These are phyloP conservation scores for Xylariaceae sp. DNA, from an alignment of 2,329 filamentous ascomycete genomes.

Conservation along the genomic window DNA sequence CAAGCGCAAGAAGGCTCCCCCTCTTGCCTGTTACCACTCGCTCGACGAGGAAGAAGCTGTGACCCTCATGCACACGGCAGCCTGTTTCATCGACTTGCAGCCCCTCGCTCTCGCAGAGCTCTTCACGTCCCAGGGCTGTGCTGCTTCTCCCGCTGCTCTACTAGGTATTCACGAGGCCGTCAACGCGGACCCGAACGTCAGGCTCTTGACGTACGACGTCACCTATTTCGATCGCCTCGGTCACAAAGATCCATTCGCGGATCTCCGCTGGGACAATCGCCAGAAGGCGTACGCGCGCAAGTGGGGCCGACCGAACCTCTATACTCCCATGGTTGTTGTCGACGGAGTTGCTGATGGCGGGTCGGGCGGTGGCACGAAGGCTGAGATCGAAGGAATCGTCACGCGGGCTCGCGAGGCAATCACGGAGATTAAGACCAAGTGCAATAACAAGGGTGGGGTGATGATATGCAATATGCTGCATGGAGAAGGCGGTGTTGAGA, in stretches of 20 bases:
- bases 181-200: constrained; percentile 28
- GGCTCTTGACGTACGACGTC: constrained; percentile 33
- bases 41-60: constrained; percentile 32
- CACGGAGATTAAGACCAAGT: too few relatives aligned
- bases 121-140: constrained; percentile 34
- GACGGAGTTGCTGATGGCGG: constrained; percentile 27
- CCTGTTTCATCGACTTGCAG: constrained; percentile 33
- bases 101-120: constrained; percentile 33
- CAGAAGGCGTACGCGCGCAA: constrained; percentile 32
- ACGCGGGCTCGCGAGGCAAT: too few relatives aligned
- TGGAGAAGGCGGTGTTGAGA: constrained; percentile 16
- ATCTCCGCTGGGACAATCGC: constrained; percentile 28
- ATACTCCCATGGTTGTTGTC: constrained; percentile 31
- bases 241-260: constrained; percentile 32
- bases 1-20: constrained; percentile 30
- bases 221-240: constrained; percentile 34
- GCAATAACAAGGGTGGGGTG: too few relatives aligned
- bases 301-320: constrained; percentile 31
- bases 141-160: constrained; percentile 32
- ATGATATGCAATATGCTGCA: too few relatives aligned
- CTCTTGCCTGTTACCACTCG: constrained; percentile 29
- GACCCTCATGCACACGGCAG: constrained; percentile 29
- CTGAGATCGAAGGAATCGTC: too few relatives aligned
- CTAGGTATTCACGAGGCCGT: constrained; percentile 29
- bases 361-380: constrained; percentile 19